These are phyloP conservation scores for Luffa acutangula DNA, from an alignment of 306 rosid genomes.

Conservation along the genomic window DNA sequence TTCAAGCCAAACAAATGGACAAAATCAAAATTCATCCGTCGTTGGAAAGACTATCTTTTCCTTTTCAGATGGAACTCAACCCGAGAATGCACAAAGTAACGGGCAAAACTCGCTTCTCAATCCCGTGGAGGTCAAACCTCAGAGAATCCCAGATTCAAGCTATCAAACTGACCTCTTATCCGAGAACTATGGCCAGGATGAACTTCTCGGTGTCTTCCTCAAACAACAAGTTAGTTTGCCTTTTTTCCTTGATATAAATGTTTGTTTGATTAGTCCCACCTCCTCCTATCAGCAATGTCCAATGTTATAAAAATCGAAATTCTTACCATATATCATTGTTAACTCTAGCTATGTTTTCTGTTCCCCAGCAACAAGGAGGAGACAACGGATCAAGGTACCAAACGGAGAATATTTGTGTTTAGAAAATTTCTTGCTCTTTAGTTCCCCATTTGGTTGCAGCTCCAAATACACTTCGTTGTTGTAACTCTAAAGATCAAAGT, in stretches of 20 bases:
- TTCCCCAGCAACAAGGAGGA: conserved; percentile 67
- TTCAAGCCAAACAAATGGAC: conserved; percentile 31
- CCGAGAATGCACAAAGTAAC: conserved; percentile 34
- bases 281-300: not conserved
- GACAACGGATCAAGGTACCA: conserved; percentile 58
- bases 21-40: conserved; percentile 24
- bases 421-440: conserved; percentile 20
- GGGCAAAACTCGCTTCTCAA: conserved; percentile 26
- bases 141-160: conserved; percentile 48
- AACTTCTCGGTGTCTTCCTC: conserved; percentile 83
- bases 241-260: not conserved
- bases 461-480: conserved; percentile 55
- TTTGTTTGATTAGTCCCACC: not conserved
- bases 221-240: conserved; percentile 56
- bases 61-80: conserved; percentile 30
- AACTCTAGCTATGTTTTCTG: not conserved
- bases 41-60: conserved; percentile 43
- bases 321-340: not conserved
- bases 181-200: conserved; percentile 79
- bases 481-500: conserved; percentile 7
- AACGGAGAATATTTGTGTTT: conserved; percentile 75
- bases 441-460: not conserved
- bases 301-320: not conserved
- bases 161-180: conserved; percentile 42
- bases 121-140: conserved; percentile 46